Conservation (phyloP, 331 rosid species). For the Pyracantha coccinea region DNA sequence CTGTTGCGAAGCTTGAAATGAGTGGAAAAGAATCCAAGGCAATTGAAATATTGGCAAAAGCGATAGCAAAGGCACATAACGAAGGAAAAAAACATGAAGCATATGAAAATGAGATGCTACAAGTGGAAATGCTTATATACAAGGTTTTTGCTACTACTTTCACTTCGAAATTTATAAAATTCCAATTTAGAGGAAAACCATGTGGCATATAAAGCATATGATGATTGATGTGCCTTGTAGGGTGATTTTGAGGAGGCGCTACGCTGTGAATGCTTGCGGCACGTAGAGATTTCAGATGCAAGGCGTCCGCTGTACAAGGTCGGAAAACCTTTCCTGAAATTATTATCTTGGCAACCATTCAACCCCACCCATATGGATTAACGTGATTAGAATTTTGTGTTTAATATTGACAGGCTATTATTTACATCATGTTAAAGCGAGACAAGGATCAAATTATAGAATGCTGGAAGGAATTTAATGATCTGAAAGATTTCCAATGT, state of each 20-base stretch:
- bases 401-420: slow-evolving; percentile 26
- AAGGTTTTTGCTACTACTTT: slow-evolving; percentile 10
- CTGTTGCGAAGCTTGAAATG: slow-evolving; percentile 48
- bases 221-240: slow-evolving; percentile 18
- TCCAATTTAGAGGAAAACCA: background rate
- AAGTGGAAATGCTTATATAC: slow-evolving; percentile 51
- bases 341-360: background rate
- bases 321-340: background rate
- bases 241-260: slow-evolving; percentile 24
- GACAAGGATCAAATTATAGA: background rate
- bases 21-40: slow-evolving; percentile 38
- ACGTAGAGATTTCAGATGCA: slow-evolving; percentile 39
- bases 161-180: background rate
- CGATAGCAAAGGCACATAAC: background rate
- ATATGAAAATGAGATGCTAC: slow-evolving; percentile 55
- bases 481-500: background rate
- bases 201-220: background rate
- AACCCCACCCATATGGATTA: background rate
- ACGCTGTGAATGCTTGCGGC: slow-evolving; percentile 20
- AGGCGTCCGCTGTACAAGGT: slow-evolving; percentile 57
- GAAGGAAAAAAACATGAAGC: slow-evolving; percentile 24
- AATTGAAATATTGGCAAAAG: slow-evolving; percentile 16
- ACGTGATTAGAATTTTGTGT: background rate
- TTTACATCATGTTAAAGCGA: background rate
- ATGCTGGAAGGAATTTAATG: slow-evolving; percentile 14